phyloP scores from a whole-genome alignment of 345 rosid genomes.

The Iberis pinnata region DNA sequence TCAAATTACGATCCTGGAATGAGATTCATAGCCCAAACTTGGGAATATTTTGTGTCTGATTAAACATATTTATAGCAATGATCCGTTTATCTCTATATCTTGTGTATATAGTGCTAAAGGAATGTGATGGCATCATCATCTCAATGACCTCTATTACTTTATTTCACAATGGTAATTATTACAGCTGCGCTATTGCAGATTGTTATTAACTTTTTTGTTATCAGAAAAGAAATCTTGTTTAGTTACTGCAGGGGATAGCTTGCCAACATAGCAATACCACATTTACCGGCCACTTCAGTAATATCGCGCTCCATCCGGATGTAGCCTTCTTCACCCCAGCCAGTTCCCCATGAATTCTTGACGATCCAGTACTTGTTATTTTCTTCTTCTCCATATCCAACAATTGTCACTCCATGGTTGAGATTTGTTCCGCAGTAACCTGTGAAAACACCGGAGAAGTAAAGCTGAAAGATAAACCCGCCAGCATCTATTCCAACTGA shows the following conservation, averaged over 20 bases:
- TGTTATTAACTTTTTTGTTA: neutral
- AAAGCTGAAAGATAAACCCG: constrained; percentile 57
- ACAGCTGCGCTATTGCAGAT: constrained; percentile 6
- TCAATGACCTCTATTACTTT: neutral
- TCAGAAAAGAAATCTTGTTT: constrained; percentile 5
- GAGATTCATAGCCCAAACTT: constrained; percentile 1
- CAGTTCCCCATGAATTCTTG: constrained; percentile 84
- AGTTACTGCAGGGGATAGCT: constrained; percentile 60
- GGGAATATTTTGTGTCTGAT: constrained; percentile 1
- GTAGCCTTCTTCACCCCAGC: constrained; percentile 87
- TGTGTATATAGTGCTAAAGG: too few species aligned
- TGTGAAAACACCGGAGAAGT: constrained; percentile 51
- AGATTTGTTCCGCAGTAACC: constrained; percentile 54
- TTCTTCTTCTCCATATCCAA: constrained; percentile 60
- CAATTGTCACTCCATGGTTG: constrained; percentile 70
- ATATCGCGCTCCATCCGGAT: constrained; percentile 48
- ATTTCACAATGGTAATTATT: neutral
- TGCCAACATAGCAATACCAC: constrained; percentile 74
- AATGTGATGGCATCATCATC: too few species aligned
- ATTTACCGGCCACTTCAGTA: constrained; percentile 36
- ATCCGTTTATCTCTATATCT: neutral
- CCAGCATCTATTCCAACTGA: constrained; percentile 78
- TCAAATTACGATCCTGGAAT: constrained; percentile 10
- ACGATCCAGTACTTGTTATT: constrained; percentile 64
- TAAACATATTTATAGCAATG: neutral